phyloP scores from a whole-genome alignment of 371 early-diverging fungal genomes.

The Lichtheimia corymbifera region DNA sequence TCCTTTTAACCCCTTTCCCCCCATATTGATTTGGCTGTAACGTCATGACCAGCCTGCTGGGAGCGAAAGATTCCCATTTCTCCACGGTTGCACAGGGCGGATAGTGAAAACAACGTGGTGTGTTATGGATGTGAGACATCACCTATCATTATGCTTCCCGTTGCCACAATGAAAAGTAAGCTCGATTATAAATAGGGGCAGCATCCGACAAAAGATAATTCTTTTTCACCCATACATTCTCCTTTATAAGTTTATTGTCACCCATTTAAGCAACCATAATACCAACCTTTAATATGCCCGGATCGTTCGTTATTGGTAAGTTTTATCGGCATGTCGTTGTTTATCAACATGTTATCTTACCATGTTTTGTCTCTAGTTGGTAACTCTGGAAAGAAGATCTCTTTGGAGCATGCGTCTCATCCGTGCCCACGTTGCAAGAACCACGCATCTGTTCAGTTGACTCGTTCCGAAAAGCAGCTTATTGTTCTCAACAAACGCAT shows the following conservation, averaged over 20 bases:
- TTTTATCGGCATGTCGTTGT: neutral
- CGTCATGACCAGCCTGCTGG: slow-evolving; percentile 3
- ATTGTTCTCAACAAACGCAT: slow-evolving; percentile 40
- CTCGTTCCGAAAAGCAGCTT: slow-evolving; percentile 38
- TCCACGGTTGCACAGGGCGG: slow-evolving; percentile 3
- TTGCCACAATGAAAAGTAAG: slow-evolving; percentile 10
- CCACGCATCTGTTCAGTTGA: slow-evolving; percentile 38
- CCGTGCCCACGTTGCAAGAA: slow-evolving; percentile 44
- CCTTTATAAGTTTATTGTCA: neutral
- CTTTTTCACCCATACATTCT: neutral
- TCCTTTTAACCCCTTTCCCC: too few relatives aligned
- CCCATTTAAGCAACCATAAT: neutral
- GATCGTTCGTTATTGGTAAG: slow-evolving; percentile 20
- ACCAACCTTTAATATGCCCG: slow-evolving; percentile 9
- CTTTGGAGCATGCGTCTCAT: slow-evolving; percentile 36
- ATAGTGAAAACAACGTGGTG: slow-evolving; percentile 7
- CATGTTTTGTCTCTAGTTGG: slow-evolving; percentile 15
- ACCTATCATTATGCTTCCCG: slow-evolving; percentile 6
- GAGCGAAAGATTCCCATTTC: neutral
- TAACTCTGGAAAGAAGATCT: slow-evolving; percentile 38
- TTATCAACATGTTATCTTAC: neutral
- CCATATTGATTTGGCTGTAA: neutral
- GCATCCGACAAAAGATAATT: neutral
- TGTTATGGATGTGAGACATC: slow-evolving; percentile 4
- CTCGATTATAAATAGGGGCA: neutral